Percentiles rank a stretch among this genome's conserved stretches.
phyloP scores from a whole-genome alignment of 139 green algal species.

The Chlorella ohadii region DNA sequence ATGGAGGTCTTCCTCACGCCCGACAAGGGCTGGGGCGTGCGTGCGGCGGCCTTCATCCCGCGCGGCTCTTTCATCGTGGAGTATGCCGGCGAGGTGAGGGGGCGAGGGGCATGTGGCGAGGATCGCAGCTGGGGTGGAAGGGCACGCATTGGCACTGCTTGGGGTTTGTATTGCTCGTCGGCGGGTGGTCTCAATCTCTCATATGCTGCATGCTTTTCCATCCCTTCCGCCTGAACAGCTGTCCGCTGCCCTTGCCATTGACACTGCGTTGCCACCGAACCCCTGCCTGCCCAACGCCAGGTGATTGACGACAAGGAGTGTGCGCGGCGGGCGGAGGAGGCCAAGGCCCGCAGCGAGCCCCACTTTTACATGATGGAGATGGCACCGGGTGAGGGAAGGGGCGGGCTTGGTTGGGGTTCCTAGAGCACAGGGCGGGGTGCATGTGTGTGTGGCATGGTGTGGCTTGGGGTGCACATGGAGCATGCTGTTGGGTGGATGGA shows the following conservation, averaged over 20 bases:
- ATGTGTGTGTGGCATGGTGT: no score
- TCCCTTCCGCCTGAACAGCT: no score
- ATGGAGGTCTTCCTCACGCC: slow-evolving; percentile 82
- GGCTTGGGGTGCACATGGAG: no score
- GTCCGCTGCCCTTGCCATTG: not conserved
- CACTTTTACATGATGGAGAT: slow-evolving; percentile 95
- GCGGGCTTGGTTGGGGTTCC: no score
- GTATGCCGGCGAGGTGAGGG: slow-evolving; percentile 80
- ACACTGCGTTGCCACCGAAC: not conserved
- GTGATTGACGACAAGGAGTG: slow-evolving; percentile 68
- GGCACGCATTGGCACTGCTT: not conserved
- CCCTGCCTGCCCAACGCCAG: slow-evolving; percentile 3
- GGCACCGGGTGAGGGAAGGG: slow-evolving; percentile 28
- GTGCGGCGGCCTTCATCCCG: slow-evolving; percentile 51
- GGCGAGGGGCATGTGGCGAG: no score
- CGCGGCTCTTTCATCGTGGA: slow-evolving; percentile 85
- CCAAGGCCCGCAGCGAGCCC: slow-evolving; percentile 57
- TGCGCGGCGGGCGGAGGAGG: slow-evolving; percentile 67
- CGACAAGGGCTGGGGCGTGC: slow-evolving; percentile 78
- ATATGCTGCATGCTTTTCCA: no score
- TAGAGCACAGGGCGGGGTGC: no score
- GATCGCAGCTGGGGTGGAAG: not conserved
- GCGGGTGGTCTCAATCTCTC: no score
- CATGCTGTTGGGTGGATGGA: no score
- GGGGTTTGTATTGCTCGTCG: not conserved